Conservation (phyloP, 768 basidiomycete genomes). For the Lactarius pseudohatsudake region DNA sequence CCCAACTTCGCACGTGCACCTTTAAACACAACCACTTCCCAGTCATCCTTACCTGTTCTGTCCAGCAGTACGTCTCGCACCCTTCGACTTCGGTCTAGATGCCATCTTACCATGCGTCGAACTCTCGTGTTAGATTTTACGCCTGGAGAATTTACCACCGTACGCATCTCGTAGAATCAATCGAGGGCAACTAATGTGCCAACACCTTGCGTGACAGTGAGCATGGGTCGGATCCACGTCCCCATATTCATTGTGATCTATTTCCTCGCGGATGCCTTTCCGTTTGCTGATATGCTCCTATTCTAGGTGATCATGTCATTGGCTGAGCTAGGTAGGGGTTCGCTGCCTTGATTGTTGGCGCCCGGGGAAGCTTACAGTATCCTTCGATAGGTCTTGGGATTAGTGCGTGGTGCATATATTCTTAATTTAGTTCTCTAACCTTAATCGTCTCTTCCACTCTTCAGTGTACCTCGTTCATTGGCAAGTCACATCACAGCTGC, state of each 20-base stretch:
- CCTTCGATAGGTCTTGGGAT: slow-evolving; percentile 6
- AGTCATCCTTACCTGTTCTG: not conserved
- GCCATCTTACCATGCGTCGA: not conserved
- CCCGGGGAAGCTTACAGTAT: not conserved
- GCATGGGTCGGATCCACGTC: not conserved
- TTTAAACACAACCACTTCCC: not conserved
- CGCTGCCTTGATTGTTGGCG: not conserved
- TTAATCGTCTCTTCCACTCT: not conserved
- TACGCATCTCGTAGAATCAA: not conserved
- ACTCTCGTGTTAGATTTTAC: slow-evolving; percentile 7
- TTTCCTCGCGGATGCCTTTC: no score
- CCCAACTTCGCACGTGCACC: not conserved
- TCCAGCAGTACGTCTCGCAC: slow-evolving; percentile 6
- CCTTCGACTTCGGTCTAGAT: not conserved
- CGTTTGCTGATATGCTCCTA: not conserved
- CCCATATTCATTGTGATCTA: slow-evolving; percentile 10
- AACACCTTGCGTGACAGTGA: slow-evolving; percentile 10
- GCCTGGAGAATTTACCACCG: slow-evolving; percentile 16
- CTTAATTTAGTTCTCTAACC: not conserved
- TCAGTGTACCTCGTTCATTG: slow-evolving; percentile 6
- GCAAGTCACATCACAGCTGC: not conserved
- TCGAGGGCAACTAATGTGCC: not conserved
- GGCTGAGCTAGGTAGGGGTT: slow-evolving; percentile 5
- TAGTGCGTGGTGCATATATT: not conserved
- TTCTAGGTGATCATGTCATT: not conserved